Base-by-base conservation (phyloP, 2,329 filamentous ascomycete species). In the Mycosphaerella arachidis region DNA sequence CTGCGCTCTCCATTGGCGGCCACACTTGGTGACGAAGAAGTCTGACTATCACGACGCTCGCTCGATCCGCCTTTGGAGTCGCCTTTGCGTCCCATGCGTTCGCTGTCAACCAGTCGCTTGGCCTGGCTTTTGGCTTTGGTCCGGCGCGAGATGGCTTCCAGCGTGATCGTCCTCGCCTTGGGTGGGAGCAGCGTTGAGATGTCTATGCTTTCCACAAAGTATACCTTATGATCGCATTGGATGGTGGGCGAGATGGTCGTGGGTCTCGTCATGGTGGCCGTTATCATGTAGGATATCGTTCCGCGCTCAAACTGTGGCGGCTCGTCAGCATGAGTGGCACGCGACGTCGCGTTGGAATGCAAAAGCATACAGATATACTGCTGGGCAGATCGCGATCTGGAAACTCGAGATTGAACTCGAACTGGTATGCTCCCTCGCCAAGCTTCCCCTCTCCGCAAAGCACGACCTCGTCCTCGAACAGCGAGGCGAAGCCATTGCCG, bases 211-310 rank as follows among this genome's bases (percentile, higher is more conserved):
- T 97, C 91, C 35, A 90, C 79, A 7, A 97, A 79, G 61, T 87
- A 86, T 24, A 99, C 82, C 70, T 92, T 92, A 62, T 86, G 84
- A 66, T 96, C 91, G 75, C 90, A 94, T 37, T 85, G 89, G 9
- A 87, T 83, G 2, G 88, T 92, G 1, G 93, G 88, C 13, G 88
- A 84, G 63, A 97, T 95, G 6, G 92, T 87, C 0, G 90, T 94
- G 20, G 94, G 93, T 58, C 92, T 86, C 20, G 93, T 97, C 59
- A 97, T 75, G 8, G 92, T 97, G 33, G 93, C 89, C 6, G 91
- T 93, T 68, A 97, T 84, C 78, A 93, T 86, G 76, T 97, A 99
- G 20, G 89, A 88, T 68, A 99, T 91, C 1, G 91, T 92, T 37
- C 94, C 94, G 71, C 93, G 87, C 76, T 97, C 94, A 74, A 99